A percentile compares a stretch with the other conserved stretches of the same genome.
phyloP scores from a whole-genome alignment of 257 asterid species.

The Solanum pinnatisectum region DNA sequence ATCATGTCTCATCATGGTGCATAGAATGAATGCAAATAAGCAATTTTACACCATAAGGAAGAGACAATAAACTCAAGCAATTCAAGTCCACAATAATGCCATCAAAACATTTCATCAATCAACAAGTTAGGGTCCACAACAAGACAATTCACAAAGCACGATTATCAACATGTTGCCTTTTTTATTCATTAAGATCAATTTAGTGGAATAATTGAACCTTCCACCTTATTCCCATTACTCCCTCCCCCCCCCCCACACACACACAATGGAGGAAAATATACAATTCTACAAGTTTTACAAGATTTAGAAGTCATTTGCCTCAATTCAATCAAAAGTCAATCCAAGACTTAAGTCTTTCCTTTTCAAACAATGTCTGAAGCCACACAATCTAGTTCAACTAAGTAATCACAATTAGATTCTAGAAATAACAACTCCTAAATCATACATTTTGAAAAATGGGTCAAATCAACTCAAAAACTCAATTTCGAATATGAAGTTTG shows the following conservation, averaged over 20 bases:
- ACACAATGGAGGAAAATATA: background rate
- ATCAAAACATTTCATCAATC: background rate
- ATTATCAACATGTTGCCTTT: background rate
- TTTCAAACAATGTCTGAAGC: background rate
- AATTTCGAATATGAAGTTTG: background rate
- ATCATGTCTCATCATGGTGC: no score
- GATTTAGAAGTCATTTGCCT: background rate
- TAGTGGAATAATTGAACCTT: background rate
- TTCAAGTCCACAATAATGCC: background rate
- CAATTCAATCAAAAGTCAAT: background rate
- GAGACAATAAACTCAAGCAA: no score
- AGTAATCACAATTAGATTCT: background rate
- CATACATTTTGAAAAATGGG: background rate
- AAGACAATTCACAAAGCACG: background rate
- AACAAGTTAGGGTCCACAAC: background rate
- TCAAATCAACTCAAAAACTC: background rate
- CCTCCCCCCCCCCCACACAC: no score
- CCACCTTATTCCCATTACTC: background rate
- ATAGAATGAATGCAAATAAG: no score
- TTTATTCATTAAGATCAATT: background rate
- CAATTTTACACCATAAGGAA: no score
- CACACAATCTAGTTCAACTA: background rate
- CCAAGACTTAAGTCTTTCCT: background rate
- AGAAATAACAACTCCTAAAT: background rate
- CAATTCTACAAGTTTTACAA: background rate